Conservation (phyloP, 2,329 filamentous ascomycete species). For the Trichoderma aggressivum region DNA sequence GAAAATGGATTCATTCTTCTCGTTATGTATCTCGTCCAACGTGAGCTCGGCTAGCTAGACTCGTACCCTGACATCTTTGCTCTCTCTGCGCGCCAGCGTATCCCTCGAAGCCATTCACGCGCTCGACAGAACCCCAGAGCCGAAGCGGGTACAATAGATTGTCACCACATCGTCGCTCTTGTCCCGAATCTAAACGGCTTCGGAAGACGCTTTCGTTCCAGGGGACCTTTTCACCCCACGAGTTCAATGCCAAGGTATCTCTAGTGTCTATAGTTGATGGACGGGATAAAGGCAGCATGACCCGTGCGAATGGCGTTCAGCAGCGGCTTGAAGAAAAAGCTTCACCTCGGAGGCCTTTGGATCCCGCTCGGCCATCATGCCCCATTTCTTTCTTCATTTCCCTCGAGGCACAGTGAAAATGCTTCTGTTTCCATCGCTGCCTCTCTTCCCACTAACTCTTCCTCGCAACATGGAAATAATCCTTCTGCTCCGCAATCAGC, state of each 20-base stretch:
- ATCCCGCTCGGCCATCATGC: neutral
- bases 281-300: neutral
- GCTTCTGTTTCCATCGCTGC: neutral
- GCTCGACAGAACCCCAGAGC: neutral
- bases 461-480: conserved; percentile 7
- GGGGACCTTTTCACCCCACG: neutral
- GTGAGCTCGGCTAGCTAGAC: neutral
- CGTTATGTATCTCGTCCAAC: neutral
- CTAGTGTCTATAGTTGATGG: neutral
- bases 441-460: neutral
- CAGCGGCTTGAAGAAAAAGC: neutral
- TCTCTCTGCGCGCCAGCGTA: neutral
- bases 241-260: neutral
- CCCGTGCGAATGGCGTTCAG: neutral
- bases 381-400: neutral
- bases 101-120: neutral
- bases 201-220: neutral
- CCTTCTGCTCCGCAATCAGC: conserved; percentile 13
- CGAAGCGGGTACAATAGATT: neutral
- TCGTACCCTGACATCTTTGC: neutral
- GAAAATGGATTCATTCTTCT: neutral
- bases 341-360: neutral
- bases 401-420: neutral
- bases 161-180: neutral
- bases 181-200: neutral